phyloP scores from a whole-genome alignment of 1,284 basidiomycete genomes.

The Pholiota adiposa region DNA sequence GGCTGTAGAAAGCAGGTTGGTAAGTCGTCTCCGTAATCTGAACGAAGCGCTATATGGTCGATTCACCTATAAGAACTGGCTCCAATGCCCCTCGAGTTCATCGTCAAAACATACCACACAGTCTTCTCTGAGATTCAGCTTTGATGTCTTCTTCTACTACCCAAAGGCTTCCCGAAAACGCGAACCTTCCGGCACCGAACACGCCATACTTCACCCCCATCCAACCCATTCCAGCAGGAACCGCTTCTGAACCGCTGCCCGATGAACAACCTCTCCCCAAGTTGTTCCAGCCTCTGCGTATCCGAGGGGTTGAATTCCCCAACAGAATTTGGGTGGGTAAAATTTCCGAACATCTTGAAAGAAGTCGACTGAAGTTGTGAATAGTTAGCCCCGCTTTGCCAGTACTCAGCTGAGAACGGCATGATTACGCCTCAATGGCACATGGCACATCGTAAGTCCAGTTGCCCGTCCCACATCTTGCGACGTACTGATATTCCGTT shows the following conservation, averaged over 20 bases:
- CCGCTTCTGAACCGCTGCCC: constrained; percentile 46
- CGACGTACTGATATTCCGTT: background rate
- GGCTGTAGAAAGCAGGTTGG: too few species aligned
- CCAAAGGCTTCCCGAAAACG: constrained; percentile 15
- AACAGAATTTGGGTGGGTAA: constrained; percentile 68
- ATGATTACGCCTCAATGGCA: constrained; percentile 43
- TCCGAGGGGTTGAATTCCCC: constrained; percentile 69
- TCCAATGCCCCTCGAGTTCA: too few species aligned
- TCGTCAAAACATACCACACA: too few species aligned
- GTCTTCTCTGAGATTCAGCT: background rate
- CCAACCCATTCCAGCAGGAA: constrained; percentile 54
- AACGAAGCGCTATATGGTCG: too few species aligned
- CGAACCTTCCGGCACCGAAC: constrained; percentile 40
- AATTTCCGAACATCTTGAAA: background rate
- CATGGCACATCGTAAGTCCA: constrained; percentile 39
- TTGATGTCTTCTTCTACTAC: background rate
- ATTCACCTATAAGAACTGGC: too few species aligned
- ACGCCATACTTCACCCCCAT: constrained; percentile 59
- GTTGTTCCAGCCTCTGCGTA: constrained; percentile 66
- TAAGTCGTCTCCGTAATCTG: too few species aligned
- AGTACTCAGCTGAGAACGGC: constrained; percentile 67
- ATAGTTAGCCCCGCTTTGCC: constrained; percentile 59
- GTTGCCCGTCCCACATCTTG: background rate
- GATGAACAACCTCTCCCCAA: constrained; percentile 52
- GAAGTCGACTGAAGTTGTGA: too few species aligned